Evolutionary conservation across 495 filamentous ascomycete genomes (phyloP).

Genomic region (Echria macrotheca): DNA sequence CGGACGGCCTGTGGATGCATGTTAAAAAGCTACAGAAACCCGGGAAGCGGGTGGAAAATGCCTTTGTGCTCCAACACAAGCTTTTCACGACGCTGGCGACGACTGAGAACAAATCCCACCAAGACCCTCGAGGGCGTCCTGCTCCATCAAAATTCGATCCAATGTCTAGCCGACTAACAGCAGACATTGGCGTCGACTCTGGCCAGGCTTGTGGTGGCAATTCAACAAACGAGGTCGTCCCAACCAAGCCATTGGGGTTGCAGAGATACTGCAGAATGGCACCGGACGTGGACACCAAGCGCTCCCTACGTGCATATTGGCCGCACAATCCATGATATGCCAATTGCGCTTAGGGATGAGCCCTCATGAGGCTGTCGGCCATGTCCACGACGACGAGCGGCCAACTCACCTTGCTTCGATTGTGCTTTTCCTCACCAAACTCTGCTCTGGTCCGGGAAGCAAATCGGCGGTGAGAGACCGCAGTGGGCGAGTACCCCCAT

Average conservation of each 20-base stretch:
- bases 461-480: conserved; percentile 15
- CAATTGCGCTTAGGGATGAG: neutral
- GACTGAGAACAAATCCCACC: too few species aligned
- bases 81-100: too few species aligned
- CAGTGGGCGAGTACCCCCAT: neutral
- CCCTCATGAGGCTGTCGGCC: neutral
- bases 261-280: neutral
- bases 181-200: too few species aligned
- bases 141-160: too few species aligned
- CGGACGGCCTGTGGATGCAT: neutral
- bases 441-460: neutral
- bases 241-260: too few species aligned
- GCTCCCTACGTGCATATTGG: neutral
- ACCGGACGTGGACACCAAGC: neutral
- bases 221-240: too few species aligned
- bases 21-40: conserved; percentile 2
- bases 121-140: too few species aligned
- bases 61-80: neutral
- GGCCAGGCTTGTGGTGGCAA: too few species aligned
- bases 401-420: neutral
- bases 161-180: too few species aligned
- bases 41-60: neutral
- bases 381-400: neutral
- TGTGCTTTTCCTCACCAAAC: neutral
- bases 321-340: neutral